phyloP scores from a whole-genome alignment of 768 basidiomycete species.

The Lentinula detonsa region DNA sequence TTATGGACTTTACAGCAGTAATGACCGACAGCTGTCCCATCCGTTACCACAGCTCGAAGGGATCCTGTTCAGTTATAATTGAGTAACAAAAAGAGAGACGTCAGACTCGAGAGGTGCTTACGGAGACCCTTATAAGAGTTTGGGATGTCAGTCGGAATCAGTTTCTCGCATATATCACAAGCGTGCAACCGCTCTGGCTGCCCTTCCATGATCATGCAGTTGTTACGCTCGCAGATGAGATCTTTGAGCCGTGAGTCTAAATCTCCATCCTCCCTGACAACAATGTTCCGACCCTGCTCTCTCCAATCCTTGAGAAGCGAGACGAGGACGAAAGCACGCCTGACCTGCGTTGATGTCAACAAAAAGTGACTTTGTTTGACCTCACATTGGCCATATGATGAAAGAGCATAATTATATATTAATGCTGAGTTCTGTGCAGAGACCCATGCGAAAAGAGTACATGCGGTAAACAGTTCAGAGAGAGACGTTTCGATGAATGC shows the following conservation, averaged over 20 bases:
- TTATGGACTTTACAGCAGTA: constrained; percentile 23
- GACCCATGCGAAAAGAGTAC: not conserved
- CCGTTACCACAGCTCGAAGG: not conserved
- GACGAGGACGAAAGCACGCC: not conserved
- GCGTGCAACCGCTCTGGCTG: not conserved
- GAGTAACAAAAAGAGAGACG: not conserved
- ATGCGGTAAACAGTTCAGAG: not conserved
- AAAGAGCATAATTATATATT: not conserved
- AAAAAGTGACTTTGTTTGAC: not conserved
- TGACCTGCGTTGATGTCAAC: not conserved
- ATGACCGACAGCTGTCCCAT: constrained; percentile 20
- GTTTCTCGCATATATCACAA: not conserved
- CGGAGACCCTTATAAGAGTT: not conserved
- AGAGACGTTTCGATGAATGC: not conserved
- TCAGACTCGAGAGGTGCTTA: not conserved
- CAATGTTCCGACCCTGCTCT: not conserved
- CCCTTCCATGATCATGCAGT: not conserved
- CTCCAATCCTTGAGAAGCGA: not conserved
- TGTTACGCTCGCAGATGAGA: not conserved
- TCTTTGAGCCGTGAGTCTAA: too few species aligned
- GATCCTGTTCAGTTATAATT: not conserved
- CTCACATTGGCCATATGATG: not conserved
- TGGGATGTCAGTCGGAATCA: not conserved
- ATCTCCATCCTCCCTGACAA: not conserved
- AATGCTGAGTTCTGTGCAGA: not conserved